Evolutionary conservation across 352 stramenopile species (phyloP).

Genomic region (Poterioochromonas sp.): DNA sequence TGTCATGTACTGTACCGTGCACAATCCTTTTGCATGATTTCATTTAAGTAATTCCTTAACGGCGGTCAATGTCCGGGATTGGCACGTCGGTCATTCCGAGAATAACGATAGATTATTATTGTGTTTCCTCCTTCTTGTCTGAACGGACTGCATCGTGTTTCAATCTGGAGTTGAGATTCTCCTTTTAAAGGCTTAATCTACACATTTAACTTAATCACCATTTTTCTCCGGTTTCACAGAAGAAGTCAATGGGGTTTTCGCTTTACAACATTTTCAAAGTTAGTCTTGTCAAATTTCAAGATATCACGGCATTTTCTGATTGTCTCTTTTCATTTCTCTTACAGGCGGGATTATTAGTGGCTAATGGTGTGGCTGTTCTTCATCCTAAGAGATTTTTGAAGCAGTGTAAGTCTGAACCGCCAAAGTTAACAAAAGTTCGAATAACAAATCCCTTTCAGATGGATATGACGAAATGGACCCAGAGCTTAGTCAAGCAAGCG

Average conservation of each 20-base stretch:
- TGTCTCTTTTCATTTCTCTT: not conserved
- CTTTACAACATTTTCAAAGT: conserved; percentile 26
- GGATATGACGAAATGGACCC: conserved; percentile 16
- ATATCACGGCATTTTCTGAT: not conserved
- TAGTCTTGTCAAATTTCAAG: not conserved
- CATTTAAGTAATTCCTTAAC: too few relatives aligned
- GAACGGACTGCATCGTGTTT: too few relatives aligned
- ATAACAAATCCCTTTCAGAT: not conserved
- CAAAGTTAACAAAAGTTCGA: not conserved
- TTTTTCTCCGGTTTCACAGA: too few relatives aligned
- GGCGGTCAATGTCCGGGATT: too few relatives aligned
- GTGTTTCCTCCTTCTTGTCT: too few relatives aligned
- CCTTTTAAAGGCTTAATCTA: too few relatives aligned
- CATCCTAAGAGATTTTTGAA: conserved; percentile 1
- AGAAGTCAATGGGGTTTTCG: conserved; percentile 17
- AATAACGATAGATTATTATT: too few relatives aligned
- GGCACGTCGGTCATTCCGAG: too few relatives aligned
- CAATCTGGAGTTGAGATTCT: too few relatives aligned
- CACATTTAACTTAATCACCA: too few relatives aligned
- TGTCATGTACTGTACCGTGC: too few relatives aligned
- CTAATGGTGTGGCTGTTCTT: conserved; percentile 24
- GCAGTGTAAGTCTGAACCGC: not conserved
- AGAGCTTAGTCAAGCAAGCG: not conserved
- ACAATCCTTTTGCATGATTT: too few relatives aligned
- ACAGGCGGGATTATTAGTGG: not conserved